Evolutionary conservation across 257 asterid species (phyloP).

Genomic region (Ilex aquifolium): DNA sequence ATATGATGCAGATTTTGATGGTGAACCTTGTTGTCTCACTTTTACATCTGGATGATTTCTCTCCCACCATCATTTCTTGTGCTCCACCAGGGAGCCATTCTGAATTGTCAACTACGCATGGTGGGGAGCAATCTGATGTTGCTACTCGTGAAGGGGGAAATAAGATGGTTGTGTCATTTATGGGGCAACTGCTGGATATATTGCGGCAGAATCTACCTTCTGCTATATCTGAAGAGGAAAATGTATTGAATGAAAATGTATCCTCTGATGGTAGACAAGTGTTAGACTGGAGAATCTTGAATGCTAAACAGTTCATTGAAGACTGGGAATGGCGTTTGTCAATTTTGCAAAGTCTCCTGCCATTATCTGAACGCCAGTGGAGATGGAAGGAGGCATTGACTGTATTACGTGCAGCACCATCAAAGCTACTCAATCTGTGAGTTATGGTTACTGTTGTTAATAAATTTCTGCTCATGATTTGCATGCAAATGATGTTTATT

Average conservation of each 20-base stretch:
- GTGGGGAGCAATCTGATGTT: conserved; percentile 40
- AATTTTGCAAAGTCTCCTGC: conserved; percentile 83
- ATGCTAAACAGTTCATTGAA: conserved; percentile 68
- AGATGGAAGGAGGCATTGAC: conserved; percentile 95
- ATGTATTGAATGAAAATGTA: conserved; percentile 35
- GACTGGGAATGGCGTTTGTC: conserved; percentile 99
- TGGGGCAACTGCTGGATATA: conserved; percentile 65
- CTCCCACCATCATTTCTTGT: conserved; percentile 41
- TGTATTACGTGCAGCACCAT: conserved; percentile 95
- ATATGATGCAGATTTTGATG: conserved; percentile 70
- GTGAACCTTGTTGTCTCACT: conserved; percentile 82
- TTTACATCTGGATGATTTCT: conserved; percentile 78
- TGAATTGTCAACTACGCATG: conserved; percentile 32
- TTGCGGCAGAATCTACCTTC: conserved; percentile 73
- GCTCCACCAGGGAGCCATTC: conserved; percentile 44
- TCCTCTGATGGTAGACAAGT: conserved; percentile 76
- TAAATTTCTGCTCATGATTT: neutral
- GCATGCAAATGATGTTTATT: neutral
- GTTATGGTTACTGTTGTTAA: conserved; percentile 26
- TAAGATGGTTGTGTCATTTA: conserved; percentile 71
- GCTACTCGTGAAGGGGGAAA: conserved; percentile 52
- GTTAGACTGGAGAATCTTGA: conserved; percentile 76
- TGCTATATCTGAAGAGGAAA: conserved; percentile 58
- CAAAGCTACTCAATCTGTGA: conserved; percentile 90
- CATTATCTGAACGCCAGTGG: conserved; percentile 91